These are phyloP conservation scores for Cryptococcus deneoformans DNA, from an alignment of 1,284 basidiomycete genomes.

Conservation along the genomic window DNA sequence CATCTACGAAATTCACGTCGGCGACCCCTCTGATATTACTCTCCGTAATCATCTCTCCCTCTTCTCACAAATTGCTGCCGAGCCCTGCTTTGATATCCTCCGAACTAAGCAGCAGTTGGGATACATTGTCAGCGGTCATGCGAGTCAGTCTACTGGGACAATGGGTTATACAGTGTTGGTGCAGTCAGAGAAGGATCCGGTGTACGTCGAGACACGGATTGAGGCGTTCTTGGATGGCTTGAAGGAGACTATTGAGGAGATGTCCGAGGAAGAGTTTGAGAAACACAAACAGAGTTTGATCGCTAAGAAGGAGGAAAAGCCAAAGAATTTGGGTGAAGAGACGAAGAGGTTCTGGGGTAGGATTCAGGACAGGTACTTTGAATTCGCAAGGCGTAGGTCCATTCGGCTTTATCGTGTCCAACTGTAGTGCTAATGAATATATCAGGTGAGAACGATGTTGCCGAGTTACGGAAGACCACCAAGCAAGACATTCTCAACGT, in stretches of 20 bases:
- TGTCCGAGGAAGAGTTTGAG: slow-evolving; percentile 62
- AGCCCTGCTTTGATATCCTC: slow-evolving; percentile 90
- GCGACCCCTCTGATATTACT: slow-evolving; percentile 55
- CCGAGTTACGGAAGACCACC: slow-evolving; percentile 60
- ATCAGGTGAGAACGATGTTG: slow-evolving; percentile 65
- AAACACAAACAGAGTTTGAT: slow-evolving; percentile 64
- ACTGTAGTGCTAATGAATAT: neutral
- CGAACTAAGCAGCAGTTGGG: slow-evolving; percentile 98
- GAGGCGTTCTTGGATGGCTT: slow-evolving; percentile 80
- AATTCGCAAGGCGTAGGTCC: slow-evolving; percentile 65
- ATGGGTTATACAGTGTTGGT: slow-evolving; percentile 83
- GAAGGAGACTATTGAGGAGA: slow-evolving; percentile 58
- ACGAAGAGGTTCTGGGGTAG: slow-evolving; percentile 64
- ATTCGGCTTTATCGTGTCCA: neutral
- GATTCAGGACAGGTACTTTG: slow-evolving; percentile 70
- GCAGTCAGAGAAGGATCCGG: slow-evolving; percentile 82
- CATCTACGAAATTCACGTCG: slow-evolving; percentile 72
- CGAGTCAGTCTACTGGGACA: slow-evolving; percentile 59
- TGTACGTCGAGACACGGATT: slow-evolving; percentile 83
- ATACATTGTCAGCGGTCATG: slow-evolving; percentile 70
- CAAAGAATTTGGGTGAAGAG: slow-evolving; percentile 70
- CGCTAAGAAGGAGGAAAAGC: slow-evolving; percentile 66
- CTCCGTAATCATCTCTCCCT: slow-evolving; percentile 47
- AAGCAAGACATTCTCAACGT: slow-evolving; percentile 76
- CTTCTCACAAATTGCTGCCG: slow-evolving; percentile 70